Evolutionary conservation across 1,139 yeast species (phyloP).

Genomic region (Taiozyma onychis): DNA sequence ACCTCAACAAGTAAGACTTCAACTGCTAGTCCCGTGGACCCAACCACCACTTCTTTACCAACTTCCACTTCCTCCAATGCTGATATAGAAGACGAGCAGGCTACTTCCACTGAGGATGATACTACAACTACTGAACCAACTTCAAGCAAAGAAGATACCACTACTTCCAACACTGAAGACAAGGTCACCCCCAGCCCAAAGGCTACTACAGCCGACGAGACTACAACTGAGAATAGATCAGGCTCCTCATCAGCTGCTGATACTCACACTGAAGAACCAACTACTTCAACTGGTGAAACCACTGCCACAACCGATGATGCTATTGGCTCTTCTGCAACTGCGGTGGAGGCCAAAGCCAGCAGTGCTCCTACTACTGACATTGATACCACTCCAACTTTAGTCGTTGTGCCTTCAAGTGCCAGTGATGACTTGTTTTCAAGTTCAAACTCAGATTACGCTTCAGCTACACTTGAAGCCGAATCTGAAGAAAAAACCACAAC

Average conservation of each 20-base stretch:
- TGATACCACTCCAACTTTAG: neutral
- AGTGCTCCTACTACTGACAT: neutral
- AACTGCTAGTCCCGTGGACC: neutral
- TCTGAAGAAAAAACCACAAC: neutral
- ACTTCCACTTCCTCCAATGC: neutral
- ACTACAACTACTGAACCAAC: neutral
- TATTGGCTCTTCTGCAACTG: neutral
- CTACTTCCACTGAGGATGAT: neutral
- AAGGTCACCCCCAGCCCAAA: neutral
- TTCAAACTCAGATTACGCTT: neutral
- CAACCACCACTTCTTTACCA: neutral
- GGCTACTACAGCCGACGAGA: neutral
- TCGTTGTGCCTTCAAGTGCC: neutral
- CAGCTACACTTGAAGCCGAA: neutral
- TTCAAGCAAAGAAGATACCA: neutral
- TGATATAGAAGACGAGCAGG: neutral
- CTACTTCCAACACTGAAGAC: neutral
- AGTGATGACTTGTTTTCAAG: neutral
- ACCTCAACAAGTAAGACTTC: neutral
- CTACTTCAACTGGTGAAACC: constrained; percentile 1
- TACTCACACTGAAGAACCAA: neutral
- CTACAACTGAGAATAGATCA: neutral
- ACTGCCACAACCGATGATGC: neutral
- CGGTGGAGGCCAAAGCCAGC: neutral
- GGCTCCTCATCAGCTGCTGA: neutral